Evolutionary conservation across 345 rosid genomes (phyloP).

Genomic region (Salix exigua): DNA sequence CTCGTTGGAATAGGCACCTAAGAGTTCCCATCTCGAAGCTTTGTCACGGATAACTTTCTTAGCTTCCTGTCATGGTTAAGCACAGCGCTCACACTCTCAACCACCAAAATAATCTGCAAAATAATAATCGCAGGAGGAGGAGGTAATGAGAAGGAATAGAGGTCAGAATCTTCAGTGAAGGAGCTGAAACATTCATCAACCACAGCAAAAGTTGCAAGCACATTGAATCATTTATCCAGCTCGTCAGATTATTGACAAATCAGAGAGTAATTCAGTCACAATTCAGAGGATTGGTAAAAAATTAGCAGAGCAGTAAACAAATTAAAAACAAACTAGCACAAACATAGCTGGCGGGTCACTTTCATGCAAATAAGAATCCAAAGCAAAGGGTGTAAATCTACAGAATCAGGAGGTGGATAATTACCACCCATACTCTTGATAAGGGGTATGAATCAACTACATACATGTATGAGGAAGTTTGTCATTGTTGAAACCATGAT

Average conservation of each 20-base stretch:
- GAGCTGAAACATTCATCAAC: too few relatives aligned
- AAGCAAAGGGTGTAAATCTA: neutral
- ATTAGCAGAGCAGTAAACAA: neutral
- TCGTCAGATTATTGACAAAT: too few relatives aligned
- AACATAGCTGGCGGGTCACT: neutral
- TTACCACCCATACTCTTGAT: too few relatives aligned
- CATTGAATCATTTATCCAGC: too few relatives aligned
- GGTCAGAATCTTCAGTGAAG: neutral
- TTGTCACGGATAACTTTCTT: slow-evolving; percentile 27
- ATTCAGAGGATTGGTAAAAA: neutral
- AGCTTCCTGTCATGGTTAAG: slow-evolving; percentile 76
- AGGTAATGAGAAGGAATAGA: neutral
- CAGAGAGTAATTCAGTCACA: too few relatives aligned
- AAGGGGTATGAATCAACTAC: too few relatives aligned
- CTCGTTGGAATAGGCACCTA: slow-evolving; percentile 5
- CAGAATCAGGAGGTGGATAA: neutral
- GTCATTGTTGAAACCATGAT: neutral
- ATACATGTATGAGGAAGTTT: neutral
- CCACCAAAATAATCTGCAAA: slow-evolving; percentile 67
- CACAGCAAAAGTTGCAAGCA: too few relatives aligned
- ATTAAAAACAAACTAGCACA: neutral
- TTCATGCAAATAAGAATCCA: neutral
- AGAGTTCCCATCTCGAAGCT: slow-evolving; percentile 32
- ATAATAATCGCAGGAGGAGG: neutral
- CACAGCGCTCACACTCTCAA: slow-evolving; percentile 76